Evolutionary conservation across 805 yeast species (phyloP), one percentile per base, ranked within the genome.

Genomic region (Isabelozyma pseudorhagii): DNA sequence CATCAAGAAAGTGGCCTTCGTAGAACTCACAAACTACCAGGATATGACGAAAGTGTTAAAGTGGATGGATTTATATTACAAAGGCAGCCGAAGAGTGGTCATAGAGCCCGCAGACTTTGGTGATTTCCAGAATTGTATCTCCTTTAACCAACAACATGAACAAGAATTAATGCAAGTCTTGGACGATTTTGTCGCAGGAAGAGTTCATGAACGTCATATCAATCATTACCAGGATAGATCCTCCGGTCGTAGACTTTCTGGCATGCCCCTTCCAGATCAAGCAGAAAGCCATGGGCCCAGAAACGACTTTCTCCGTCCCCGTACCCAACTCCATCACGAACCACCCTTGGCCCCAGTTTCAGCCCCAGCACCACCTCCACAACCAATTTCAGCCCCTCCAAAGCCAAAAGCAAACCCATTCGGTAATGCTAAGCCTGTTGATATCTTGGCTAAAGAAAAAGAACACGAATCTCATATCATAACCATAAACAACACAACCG

Each of bases 381-480:
- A 13, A 14, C 18, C 17, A n/a, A 8, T 8, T 11, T 15, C 40
- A 4, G 40, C 18, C n/a, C 41, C 64, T 47, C 52, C 64, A 57
- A 69, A 58, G 62, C 67, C 72, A 3, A 84, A 80, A 57, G 54
- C 79, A 0, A 87, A 83, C 61, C 94, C 96, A 5, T 89, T 90
- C 71, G 96, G 96, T 0, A 71, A 79, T 4, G 97, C 96, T 1
- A 87, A 82, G 67, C 96, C 96, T 1, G 93, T 89, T 5, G 96
- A 89, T 64, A 82, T 87, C 2, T 71, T 83, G 18, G 74, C 87
- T 25, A 83, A 80, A 55, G 82, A 81, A 55, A 68, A 75, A 43
- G 93, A 87, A 58, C 68, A 86, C 18, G 92, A 86, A 11, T 62
- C 63, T 45, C 61, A 67, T 51, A 50, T 68, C 42, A 58, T 64